phyloP scores from a whole-genome alignment of 306 rosid species.

The Quercus rubra region DNA sequence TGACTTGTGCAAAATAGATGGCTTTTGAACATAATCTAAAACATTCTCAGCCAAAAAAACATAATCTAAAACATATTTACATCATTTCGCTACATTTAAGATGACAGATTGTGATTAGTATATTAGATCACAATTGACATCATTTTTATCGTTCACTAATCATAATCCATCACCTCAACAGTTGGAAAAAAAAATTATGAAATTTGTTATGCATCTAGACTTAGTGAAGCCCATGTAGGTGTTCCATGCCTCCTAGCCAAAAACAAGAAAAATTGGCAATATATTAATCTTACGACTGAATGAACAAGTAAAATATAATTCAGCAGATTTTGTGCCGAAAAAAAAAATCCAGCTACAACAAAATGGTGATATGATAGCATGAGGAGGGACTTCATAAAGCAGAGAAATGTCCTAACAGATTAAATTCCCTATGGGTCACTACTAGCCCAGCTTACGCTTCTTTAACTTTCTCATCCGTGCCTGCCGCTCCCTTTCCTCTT shows the following conservation, averaged over 20 bases:
- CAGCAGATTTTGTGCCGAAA: neutral
- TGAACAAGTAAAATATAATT: neutral
- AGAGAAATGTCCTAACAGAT: neutral
- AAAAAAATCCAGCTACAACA: neutral
- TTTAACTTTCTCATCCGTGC: conserved; percentile 32
- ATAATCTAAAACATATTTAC: too few species aligned
- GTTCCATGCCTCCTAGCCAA: neutral
- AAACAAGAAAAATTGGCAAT: neutral
- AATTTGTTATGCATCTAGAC: too few species aligned
- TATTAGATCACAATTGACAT: too few species aligned
- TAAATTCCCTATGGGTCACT: neutral
- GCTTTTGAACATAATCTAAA: too few species aligned
- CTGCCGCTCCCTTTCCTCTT: conserved; percentile 43
- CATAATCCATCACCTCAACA: too few species aligned
- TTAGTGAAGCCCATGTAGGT: neutral
- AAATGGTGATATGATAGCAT: neutral
- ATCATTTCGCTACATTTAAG: too few species aligned
- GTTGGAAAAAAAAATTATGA: too few species aligned
- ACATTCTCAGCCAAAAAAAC: too few species aligned
- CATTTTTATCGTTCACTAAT: too few species aligned
- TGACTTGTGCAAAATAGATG: too few species aligned
- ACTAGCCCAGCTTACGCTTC: conserved; percentile 40
- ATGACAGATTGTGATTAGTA: too few species aligned
- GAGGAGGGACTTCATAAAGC: neutral
- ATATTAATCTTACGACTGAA: neutral